Evolutionary conservation across 2,329 filamentous ascomycete species (phyloP), one percentile per base, ranked within the genome.

Genomic region (Phaeophleospora eucalypticola): DNA sequence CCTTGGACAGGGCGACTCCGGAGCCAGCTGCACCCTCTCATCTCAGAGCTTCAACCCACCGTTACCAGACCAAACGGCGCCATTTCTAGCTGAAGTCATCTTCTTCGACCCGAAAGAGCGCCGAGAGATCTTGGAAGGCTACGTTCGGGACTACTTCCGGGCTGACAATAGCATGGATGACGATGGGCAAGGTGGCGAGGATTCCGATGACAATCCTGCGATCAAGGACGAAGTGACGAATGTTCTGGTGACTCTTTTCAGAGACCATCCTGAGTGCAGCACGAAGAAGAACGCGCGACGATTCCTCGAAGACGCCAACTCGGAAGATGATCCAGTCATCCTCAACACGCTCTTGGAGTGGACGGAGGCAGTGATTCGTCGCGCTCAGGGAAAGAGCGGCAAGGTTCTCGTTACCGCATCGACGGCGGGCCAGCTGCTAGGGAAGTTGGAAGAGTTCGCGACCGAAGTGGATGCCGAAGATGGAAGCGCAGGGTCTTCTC

Each of bases 21-120:
- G 58, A 3, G 32, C 21, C 1, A 60, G 57, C 33, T 56, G 53
- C 15, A 61, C 58, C 0, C 49, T 35, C 47, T 51, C 54, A 2
- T 36, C 43, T 1, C 53, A 62, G 10, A n/a, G 20, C 9, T 60
- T 54, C 45, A 40, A 15, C 12, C 15, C 37, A 1, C 19, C 38
- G 17, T 33, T 51, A 3, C 29, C 36, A 2, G 42, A 37, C 9
- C 59, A 61, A 36, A 41, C 14, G 10, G n/a, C 34, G 3, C 51
- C 51, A 3, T 60, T 57, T 42, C 16, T 29, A 2, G 56, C 58
- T 1, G 34, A 52, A 21, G 51, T 60, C 19, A 34, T 38, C 18
- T 57, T 58, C 37, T 58, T 53, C 37, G 35, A 19, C 18, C 32
- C 12, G 9, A 24, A 48, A 0, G 46, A 57, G n/a, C 39, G 27